Evolutionary conservation across 352 stramenopile species (phyloP).

Genomic region (Phytophthora aleatoria): DNA sequence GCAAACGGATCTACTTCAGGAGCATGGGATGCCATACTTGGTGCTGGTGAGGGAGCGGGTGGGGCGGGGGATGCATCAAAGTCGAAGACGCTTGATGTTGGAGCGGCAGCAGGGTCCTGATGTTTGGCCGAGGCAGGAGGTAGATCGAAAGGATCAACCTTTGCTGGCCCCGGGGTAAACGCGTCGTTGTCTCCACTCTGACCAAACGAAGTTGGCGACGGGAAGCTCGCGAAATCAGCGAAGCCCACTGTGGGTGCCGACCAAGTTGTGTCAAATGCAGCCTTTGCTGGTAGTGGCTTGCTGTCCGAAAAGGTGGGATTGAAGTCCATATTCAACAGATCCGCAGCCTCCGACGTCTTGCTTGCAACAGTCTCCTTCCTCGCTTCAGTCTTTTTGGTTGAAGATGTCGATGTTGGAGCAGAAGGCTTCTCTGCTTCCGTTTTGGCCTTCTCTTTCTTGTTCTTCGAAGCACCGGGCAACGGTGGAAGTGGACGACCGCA

Average conservation of each 20-base stretch:
- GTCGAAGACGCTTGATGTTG: slow-evolving; percentile 36
- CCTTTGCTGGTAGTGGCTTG: slow-evolving; percentile 18
- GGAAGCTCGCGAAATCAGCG: slow-evolving; percentile 70
- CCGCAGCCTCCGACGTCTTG: slow-evolving; percentile 39
- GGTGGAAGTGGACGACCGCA: slow-evolving; percentile 47
- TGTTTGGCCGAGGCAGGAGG: slow-evolving; percentile 49
- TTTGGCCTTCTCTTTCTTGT: slow-evolving; percentile 33
- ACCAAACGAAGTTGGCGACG: slow-evolving; percentile 39
- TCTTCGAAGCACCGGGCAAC: slow-evolving; percentile 32
- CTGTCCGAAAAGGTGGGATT: slow-evolving; percentile 54
- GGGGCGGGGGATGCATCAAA: slow-evolving; percentile 34
- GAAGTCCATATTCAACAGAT: slow-evolving; percentile 77
- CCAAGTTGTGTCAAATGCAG: slow-evolving; percentile 30
- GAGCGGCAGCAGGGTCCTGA: slow-evolving; percentile 16
- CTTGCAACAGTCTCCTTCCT: slow-evolving; percentile 57
- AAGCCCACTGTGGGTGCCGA: slow-evolving; percentile 42
- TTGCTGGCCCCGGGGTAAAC: slow-evolving; percentile 16
- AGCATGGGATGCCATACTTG: slow-evolving; percentile 23
- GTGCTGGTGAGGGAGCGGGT: slow-evolving; percentile 6
- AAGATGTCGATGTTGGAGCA: background rate
- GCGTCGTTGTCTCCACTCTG: slow-evolving; percentile 20
- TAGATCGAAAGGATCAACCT: slow-evolving; percentile 48
- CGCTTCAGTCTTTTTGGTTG: slow-evolving; percentile 58
- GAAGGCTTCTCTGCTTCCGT: slow-evolving; percentile 5
- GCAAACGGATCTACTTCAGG: slow-evolving; percentile 57